Percentiles rank a stretch among this genome's conserved stretches.
These are phyloP conservation scores for Tolypocladium pustulatum DNA, from an alignment of 2,329 filamentous ascomycete genomes.

Conservation along the genomic window DNA sequence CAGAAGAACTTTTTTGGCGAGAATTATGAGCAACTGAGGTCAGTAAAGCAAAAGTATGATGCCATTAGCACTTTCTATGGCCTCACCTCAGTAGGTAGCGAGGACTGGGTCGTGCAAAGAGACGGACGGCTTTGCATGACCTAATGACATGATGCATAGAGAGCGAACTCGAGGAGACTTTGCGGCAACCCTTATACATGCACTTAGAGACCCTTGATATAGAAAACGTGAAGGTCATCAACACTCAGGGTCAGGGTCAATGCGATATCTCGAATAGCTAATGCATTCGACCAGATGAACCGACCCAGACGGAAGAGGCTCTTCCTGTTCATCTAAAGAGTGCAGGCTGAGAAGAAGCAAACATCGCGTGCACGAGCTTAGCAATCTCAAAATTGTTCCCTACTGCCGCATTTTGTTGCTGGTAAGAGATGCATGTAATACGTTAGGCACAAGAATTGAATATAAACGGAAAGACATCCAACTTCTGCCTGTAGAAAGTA, in stretches of 20 bases:
- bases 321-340: too few species aligned
- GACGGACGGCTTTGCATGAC: slow-evolving; percentile 29
- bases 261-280: not conserved
- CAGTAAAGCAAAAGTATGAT: slow-evolving; percentile 42
- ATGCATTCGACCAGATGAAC: too few species aligned
- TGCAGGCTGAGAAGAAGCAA: too few species aligned
- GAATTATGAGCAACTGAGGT: slow-evolving; percentile 30
- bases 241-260: not conserved
- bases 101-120: slow-evolving; percentile 31
- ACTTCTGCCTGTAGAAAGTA: too few species aligned
- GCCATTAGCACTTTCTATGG: slow-evolving; percentile 34
- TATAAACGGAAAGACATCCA: too few species aligned
- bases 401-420: too few species aligned
- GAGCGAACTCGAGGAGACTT: not conserved
- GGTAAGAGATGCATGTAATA: too few species aligned
- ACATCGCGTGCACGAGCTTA: too few species aligned
- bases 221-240: not conserved
- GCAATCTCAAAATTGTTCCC: too few species aligned
- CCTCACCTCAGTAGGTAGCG: slow-evolving; percentile 38
- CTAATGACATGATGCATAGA: not conserved
- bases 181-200: not conserved
- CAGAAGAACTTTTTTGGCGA: slow-evolving; percentile 33
- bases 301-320: too few species aligned
- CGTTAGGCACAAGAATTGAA: too few species aligned
- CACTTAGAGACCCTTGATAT: not conserved